A percentile compares a stretch with the other conserved stretches of the same genome.
phyloP scores from a whole-genome alignment of 345 rosid genomes.

The Nasturtium officinale region DNA sequence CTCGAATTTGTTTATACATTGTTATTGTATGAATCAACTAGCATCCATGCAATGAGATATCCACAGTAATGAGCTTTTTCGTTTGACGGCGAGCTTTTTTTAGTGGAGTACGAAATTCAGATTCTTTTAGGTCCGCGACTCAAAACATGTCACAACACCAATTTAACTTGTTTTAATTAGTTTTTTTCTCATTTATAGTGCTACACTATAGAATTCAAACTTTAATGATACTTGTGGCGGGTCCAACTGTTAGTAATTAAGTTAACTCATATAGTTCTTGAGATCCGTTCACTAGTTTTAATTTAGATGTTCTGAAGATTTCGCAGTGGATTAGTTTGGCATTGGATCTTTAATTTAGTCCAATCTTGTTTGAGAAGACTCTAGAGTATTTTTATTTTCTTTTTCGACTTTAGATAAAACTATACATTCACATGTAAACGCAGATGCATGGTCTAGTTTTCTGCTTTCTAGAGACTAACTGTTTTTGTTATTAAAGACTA shows the following conservation, averaged over 20 bases:
- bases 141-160: not conserved
- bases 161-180: not conserved
- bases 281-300: not conserved
- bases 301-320: not conserved
- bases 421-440: not conserved
- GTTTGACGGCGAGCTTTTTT: too few species aligned
- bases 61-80: too few species aligned
- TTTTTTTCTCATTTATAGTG: not conserved
- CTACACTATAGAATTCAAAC: not conserved
- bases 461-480: not conserved
- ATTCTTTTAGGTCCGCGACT: not conserved
- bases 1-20: not conserved
- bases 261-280: not conserved
- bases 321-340: not conserved
- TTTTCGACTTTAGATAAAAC: not conserved
- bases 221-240: not conserved
- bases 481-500: not conserved
- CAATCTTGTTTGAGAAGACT: not conserved
- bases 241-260: not conserved
- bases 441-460: not conserved
- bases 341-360: not conserved
- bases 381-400: not conserved
- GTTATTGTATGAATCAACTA: not conserved
- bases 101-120: conserved; percentile 1
- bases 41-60: not conserved